These are phyloP conservation scores for Paramecium caudatum DNA, from an alignment of 73 alveolate genomes.

Conservation along the genomic window DNA sequence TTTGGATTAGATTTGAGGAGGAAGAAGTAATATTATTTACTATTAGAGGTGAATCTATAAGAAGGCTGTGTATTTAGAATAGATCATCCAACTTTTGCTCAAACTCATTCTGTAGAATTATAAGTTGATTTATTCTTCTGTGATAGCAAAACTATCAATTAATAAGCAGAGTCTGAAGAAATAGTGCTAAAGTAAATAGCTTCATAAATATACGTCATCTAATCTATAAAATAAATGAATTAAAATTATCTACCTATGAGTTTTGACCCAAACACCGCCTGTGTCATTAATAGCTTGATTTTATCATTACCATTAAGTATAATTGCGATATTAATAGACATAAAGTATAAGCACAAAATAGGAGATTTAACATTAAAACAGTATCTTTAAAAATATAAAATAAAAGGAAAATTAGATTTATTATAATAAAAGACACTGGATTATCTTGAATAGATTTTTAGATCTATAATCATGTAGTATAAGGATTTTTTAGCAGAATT, in stretches of 20 bases:
- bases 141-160: neutral
- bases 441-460: neutral
- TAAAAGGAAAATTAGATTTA: neutral
- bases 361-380: neutral
- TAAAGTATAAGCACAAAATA: neutral
- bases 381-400: neutral
- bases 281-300: conserved; percentile 15
- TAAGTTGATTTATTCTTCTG: conserved; percentile 10
- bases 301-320: conserved; percentile 37
- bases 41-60: neutral
- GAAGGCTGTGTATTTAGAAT: conserved; percentile 46
- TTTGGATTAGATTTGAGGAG: conserved; percentile 56
- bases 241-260: conserved; percentile 2
- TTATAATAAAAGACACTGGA: neutral
- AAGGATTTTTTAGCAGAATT: conserved; percentile 2
- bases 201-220: neutral
- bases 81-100: neutral
- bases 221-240: conserved; percentile 17
- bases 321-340: neutral
- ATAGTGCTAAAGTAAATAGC: neutral
- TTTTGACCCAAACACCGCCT: neutral
- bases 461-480: neutral
- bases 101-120: neutral
- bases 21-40: neutral
- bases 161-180: neutral